Conservation (phyloP, 805 yeast species). For the Candida succiphila region DNA sequence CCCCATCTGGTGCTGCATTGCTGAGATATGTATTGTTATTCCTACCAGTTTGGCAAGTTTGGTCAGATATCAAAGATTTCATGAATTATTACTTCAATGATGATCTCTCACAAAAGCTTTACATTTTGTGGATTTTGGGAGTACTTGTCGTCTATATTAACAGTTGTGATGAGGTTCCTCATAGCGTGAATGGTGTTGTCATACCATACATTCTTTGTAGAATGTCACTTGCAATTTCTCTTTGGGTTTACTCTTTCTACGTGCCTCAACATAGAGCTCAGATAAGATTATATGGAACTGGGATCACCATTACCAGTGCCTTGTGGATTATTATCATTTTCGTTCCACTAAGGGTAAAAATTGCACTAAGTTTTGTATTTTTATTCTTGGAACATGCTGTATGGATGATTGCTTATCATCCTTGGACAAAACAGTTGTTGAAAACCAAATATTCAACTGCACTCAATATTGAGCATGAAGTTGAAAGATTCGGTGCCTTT, state of each 20-base stretch:
- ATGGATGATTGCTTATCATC: slow-evolving; percentile 34
- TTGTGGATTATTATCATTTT: slow-evolving; percentile 47
- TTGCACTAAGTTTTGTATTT: slow-evolving; percentile 32
- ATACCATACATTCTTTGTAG: slow-evolving; percentile 41
- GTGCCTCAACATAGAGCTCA: slow-evolving; percentile 43
- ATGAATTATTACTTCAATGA: slow-evolving; percentile 55
- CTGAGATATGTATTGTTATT: slow-evolving; percentile 40
- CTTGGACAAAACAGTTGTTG: slow-evolving; percentile 32
- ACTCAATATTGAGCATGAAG: slow-evolving; percentile 56
- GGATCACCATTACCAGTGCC: slow-evolving; percentile 24
- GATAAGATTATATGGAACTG: slow-evolving; percentile 27
- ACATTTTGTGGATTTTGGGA: slow-evolving; percentile 41
- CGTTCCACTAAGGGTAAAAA: slow-evolving; percentile 32
- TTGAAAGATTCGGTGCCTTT: slow-evolving; percentile 48
- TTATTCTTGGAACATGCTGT: slow-evolving; percentile 30
- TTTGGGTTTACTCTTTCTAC: slow-evolving; percentile 31
- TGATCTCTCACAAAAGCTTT: slow-evolving; percentile 43
- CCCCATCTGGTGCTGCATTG: slow-evolving; percentile 37
- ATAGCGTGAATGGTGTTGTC: slow-evolving; percentile 31
- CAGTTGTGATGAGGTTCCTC: slow-evolving; percentile 26
- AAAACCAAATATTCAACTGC: slow-evolving; percentile 44
- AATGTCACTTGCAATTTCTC: slow-evolving; percentile 23
- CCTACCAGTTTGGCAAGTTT: slow-evolving; percentile 51
- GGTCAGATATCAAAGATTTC: slow-evolving; percentile 56
- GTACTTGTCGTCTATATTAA: slow-evolving; percentile 43